Base-by-base conservation (phyloP, 805 yeast genomes). In the Lipomyces japonicus region DNA sequence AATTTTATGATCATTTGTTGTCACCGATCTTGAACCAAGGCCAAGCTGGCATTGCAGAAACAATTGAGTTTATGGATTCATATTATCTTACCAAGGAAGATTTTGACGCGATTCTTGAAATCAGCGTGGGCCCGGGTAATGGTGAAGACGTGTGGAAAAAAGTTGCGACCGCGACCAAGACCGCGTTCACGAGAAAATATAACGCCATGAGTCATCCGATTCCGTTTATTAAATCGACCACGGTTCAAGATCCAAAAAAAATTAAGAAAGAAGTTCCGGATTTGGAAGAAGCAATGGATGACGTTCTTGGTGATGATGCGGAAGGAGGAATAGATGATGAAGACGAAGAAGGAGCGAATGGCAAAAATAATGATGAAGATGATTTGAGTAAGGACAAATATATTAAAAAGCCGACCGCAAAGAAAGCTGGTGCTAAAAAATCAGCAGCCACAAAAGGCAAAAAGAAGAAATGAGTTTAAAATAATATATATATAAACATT, bases 11-110 rank as follows among this genome's bases (percentile, higher is more conserved):
- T 38, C 75, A 72, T 57, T 65, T 93, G 28, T 65, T 82, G 19
- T 62, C 69, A 7, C 95, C 95, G 0, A 61, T 93, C 19, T 37
- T 79, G 3, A 56, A 66, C 2, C 58, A 73, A 0, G 87, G 84
- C 0, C 73, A 75, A 3, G 86, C 74, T 2, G 95, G 88, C 1
- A 77, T 91, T 28, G 71, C 72, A 0, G 77, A 75, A 2, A 83
- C 85, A 2, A 80, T 93, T 42, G 71, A 73, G n/a, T 61, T 79
- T 1, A 76, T 93, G 85, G 99, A 93, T 67, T 73, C 79, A 31
- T 93, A 93, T 67, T 93, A 80, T 62, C 66, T 93, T 34, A 85
- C 95, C 5, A 84, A 80, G 61, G 95, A 90, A 50, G 97, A 93
- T 67, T 91, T 95, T 90, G 97, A 91, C 63, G 76, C 76, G 21